Evolutionary conservation across 768 basidiomycete genomes (phyloP), one percentile per base, ranked within the genome.

Genomic region (Amanita brunnescens): DNA sequence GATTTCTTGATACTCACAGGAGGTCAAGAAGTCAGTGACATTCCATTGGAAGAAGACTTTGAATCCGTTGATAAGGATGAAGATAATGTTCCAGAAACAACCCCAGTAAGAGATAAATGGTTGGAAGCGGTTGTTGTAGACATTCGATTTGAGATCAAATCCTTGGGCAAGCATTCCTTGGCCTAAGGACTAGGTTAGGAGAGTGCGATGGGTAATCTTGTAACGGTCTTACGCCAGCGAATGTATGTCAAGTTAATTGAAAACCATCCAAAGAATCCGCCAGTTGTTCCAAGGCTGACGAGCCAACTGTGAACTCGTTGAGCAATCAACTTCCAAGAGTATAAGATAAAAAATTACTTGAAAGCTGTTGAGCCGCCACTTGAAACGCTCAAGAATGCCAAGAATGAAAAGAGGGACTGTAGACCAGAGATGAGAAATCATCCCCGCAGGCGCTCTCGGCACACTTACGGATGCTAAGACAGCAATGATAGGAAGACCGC

Each of bases 71-170:
- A 75, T 58, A 18, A 77, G 67, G 61, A 80, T 81, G 65, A 84
- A 81, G 58, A 86, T 59, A 2, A 67, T 44, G 12, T 74, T 79
- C 80, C 85, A 85, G 64, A 77, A 75, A 43, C 84, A 66, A 20
- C 81, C 87, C 79, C 85, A 86, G 62, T 78, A 81, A 13, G 85
- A 68, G 32, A 86, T 63, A 57, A 76, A 88, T 0, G 87, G 87
- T 59, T 87, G 85, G 23, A 83, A 63, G 2, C 59, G 55, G 56
- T 77, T 81, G 57, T 74, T 64, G 66, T 88, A 93, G 0, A 79
- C 71, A 39, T 91, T 78, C 16, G 74, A 71, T 26, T 59, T 73
- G 52, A 83, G 73, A 59, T 82, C 74, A 52, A 81, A 74, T 2
- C 84, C 87, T 62, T 89, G 86, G 0, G 68, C 75, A 47, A 72